phyloP scores from a whole-genome alignment of 1,139 yeast species.

The Yamadazyma triangularis region DNA sequence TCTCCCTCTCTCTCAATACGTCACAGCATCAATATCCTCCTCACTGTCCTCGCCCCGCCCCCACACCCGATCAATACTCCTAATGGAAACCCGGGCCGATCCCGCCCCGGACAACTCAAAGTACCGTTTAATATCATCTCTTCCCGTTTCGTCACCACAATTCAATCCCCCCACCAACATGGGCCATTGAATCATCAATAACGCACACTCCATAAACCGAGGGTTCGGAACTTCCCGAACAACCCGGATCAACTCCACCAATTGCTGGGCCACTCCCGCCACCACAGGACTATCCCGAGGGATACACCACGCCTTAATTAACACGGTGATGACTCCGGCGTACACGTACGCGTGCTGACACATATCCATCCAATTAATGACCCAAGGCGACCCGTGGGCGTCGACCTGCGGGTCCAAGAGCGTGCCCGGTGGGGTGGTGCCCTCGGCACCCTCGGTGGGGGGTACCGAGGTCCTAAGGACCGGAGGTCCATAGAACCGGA shows the following conservation, averaged over 20 bases:
- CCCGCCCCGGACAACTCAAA: slow-evolving; percentile 49
- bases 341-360: slow-evolving; percentile 36
- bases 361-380: slow-evolving; percentile 40
- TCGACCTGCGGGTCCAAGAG: slow-evolving; percentile 9
- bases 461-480: too few relatives aligned
- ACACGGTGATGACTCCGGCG: slow-evolving; percentile 30
- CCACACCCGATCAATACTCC: slow-evolving; percentile 45
- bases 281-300: slow-evolving; percentile 37
- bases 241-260: slow-evolving; percentile 23
- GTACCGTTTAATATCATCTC: slow-evolving; percentile 39
- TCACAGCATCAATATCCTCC: too few relatives aligned
- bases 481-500: too few relatives aligned
- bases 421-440: neutral
- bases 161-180: slow-evolving; percentile 58
- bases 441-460: too few relatives aligned
- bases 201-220: slow-evolving; percentile 21
- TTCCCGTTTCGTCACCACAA: slow-evolving; percentile 41
- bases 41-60: slow-evolving; percentile 22
- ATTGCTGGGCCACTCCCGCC: slow-evolving; percentile 24
- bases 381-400: slow-evolving; percentile 3
- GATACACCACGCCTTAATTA: slow-evolving; percentile 32
- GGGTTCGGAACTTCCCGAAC: slow-evolving; percentile 19
- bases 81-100: slow-evolving; percentile 45
- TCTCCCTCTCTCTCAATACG: too few relatives aligned
- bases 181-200: slow-evolving; percentile 60